Evolutionary conservation across 176 grass and related monocot genomes (phyloP).

Genomic region (Carex pumila): DNA sequence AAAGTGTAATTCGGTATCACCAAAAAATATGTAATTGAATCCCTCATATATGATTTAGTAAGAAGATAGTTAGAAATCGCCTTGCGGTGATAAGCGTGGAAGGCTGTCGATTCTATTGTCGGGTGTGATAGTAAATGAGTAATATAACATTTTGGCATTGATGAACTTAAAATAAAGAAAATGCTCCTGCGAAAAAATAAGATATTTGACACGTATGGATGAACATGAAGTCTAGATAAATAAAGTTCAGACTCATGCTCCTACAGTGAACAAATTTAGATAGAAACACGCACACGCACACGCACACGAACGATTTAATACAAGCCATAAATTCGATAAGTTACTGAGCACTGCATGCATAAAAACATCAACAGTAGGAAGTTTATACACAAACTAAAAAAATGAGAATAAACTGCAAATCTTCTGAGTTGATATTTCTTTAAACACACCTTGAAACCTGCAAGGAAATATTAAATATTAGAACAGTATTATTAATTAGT

Average conservation of each 20-base stretch:
- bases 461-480: neutral
- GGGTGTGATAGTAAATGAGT: neutral
- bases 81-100: too few relatives aligned
- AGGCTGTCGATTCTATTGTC: too few relatives aligned
- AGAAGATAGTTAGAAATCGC: too few relatives aligned
- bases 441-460: conserved; percentile 35
- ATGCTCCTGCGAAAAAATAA: neutral
- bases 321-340: neutral
- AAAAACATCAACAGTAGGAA: conserved; percentile 1
- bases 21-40: too few relatives aligned
- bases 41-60: too few relatives aligned
- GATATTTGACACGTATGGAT: neutral
- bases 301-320: neutral
- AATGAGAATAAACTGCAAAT: conserved; percentile 1
- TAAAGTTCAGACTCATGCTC: conserved; percentile 24
- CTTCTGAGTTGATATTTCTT: neutral
- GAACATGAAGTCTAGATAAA: conserved; percentile 33
- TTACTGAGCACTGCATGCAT: conserved; percentile 6
- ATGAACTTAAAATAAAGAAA: neutral
- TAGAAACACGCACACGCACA: neutral
- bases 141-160: neutral
- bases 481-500: neutral
- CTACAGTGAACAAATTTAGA: neutral
- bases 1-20: too few relatives aligned
- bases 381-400: conserved; percentile 13